A percentile compares a stretch with the other conserved stretches of the same genome.
Conservation (phyloP, 108 stramenopile genomes). For the Cyclotella sp. region DNA sequence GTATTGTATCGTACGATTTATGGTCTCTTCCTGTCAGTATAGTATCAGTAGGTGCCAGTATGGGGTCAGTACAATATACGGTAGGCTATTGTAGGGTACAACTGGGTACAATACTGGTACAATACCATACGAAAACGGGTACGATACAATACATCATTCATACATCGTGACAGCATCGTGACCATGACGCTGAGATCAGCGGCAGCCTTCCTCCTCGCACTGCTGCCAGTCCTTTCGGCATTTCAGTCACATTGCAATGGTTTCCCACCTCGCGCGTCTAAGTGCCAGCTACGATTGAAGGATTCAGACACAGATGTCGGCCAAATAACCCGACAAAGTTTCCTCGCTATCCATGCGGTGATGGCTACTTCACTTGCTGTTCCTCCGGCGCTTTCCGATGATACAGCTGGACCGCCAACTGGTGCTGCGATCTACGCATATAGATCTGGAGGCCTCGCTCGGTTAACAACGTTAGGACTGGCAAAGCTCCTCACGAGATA, state of each 20-base stretch:
- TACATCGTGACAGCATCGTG: background rate
- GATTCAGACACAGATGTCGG: background rate
- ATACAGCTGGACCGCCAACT: background rate
- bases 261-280: too few species aligned
- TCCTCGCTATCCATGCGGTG: background rate
- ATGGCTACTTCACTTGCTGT: background rate
- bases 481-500: constrained; percentile 10
- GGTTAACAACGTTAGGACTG: constrained; percentile 1
- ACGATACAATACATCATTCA: background rate
- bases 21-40: too few species aligned
- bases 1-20: too few species aligned
- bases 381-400: background rate
- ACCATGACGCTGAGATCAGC: background rate
- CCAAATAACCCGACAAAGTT: background rate
- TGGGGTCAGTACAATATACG: too few species aligned
- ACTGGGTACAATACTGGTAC: too few species aligned
- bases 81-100: too few species aligned
- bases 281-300: background rate
- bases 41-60: too few species aligned
- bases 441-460: constrained; percentile 7
- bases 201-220: background rate
- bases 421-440: constrained; percentile 9
- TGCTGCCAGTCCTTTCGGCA: background rate
- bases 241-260: background rate
- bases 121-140: too few species aligned